A percentile compares a stretch with the other conserved stretches of the same genome.
Conservation (phyloP, 352 stramenopile genomes). For the Pythium aquatile region DNA sequence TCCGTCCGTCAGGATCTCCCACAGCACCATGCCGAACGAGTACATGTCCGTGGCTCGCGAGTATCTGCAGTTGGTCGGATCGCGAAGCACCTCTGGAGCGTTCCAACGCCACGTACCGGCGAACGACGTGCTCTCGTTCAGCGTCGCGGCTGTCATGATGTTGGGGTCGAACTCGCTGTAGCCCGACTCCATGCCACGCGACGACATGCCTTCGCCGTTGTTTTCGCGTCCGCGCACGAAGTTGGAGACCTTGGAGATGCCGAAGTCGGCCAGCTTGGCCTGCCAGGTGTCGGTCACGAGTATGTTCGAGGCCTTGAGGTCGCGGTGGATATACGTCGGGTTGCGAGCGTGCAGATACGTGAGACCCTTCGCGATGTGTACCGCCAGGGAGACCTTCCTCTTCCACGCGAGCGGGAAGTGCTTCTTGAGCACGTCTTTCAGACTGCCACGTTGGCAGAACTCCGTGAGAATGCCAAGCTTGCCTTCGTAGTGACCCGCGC, state of each 20-base stretch:
- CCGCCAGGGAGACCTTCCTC: conserved; percentile 52
- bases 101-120: conserved; percentile 75
- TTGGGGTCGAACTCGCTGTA: conserved; percentile 8
- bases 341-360: conserved; percentile 74
- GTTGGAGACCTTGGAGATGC: conserved; percentile 32
- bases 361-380: conserved; percentile 60
- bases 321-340: conserved; percentile 71
- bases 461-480: conserved; percentile 72
- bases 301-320: conserved; percentile 76
- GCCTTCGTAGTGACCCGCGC: conserved; percentile 56
- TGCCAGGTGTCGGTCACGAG: conserved; percentile 72
- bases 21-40: conserved; percentile 71
- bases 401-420: conserved; percentile 57
- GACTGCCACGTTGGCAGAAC: conserved; percentile 60
- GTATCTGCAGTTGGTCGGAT: conserved; percentile 65
- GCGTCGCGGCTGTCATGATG: conserved; percentile 18
- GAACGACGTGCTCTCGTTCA: conserved; percentile 62
- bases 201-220: conserved; percentile 31
- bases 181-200: conserved; percentile 9
- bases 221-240: conserved; percentile 29
- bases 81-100: conserved; percentile 57
- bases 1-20: conserved; percentile 64
- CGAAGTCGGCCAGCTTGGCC: conserved; percentile 53
- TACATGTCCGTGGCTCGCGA: conserved; percentile 70
- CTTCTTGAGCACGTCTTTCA: conserved; percentile 72